Evolutionary conservation across 805 yeast genomes (phyloP).

Genomic region (Tetrapisispora taiwanensis): DNA sequence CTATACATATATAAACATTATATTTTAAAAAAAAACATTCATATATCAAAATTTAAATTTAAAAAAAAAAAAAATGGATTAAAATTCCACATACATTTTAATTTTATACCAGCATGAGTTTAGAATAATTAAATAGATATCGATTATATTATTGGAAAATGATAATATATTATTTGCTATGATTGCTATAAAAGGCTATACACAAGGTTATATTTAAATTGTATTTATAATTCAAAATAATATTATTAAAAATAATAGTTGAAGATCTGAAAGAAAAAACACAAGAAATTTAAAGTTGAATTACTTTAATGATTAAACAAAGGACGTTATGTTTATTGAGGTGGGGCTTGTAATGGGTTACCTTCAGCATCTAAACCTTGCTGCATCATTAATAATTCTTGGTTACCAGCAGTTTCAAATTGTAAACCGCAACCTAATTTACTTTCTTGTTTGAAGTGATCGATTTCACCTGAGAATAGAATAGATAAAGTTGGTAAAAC

Average conservation of each 20-base stretch:
- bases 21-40: too few species aligned
- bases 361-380: conserved; percentile 81
- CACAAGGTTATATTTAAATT: conserved; percentile 1
- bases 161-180: neutral
- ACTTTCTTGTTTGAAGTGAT: conserved; percentile 69
- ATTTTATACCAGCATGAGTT: too few species aligned
- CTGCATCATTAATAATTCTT: conserved; percentile 85
- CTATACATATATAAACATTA: too few species aligned
- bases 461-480: conserved; percentile 84
- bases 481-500: conserved; percentile 84
- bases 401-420: conserved; percentile 90
- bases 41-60: too few species aligned
- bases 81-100: too few species aligned
- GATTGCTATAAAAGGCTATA: conserved; percentile 2
- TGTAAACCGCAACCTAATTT: conserved; percentile 90
- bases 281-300: neutral
- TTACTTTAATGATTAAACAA: neutral
- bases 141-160: neutral
- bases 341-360: conserved; percentile 76
- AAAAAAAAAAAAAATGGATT: too few species aligned
- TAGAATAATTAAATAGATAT: too few species aligned
- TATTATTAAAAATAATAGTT: neutral
- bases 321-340: conserved; percentile 29
- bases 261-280: neutral
- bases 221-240: neutral